Conservation (phyloP, 1,284 basidiomycete genomes). For the Ceratobasidium sp. region DNA sequence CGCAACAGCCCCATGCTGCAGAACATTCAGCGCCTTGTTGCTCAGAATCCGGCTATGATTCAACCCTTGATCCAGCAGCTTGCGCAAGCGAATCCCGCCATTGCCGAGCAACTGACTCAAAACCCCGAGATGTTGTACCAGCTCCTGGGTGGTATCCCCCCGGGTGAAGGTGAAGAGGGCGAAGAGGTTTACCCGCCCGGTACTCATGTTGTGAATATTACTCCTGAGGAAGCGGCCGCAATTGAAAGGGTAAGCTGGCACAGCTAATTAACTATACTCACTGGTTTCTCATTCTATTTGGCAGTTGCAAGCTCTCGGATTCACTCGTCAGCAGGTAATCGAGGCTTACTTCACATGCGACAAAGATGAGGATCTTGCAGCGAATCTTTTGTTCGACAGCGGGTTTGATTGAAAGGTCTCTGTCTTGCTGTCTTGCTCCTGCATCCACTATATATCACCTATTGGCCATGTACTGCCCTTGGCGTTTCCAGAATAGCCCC, state of each 20-base stretch:
- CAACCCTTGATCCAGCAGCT: conserved; percentile 89
- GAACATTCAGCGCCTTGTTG: conserved; percentile 77
- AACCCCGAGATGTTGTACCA: conserved; percentile 80
- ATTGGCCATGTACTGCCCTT: conserved; percentile 14
- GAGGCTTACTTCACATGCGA: conserved; percentile 94
- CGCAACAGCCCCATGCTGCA: conserved; percentile 73
- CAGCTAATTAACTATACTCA: conserved; percentile 10
- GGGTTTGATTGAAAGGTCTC: conserved; percentile 64
- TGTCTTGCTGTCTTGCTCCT: neutral
- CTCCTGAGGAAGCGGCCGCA: conserved; percentile 85
- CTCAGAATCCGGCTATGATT: conserved; percentile 80
- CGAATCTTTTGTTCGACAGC: conserved; percentile 89
- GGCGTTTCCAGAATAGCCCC: neutral
- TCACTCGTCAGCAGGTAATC: conserved; percentile 79
- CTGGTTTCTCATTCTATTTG: too few species aligned
- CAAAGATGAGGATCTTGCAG: conserved; percentile 94
- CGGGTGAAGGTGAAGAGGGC: conserved; percentile 60
- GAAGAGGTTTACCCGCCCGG: conserved; percentile 66
- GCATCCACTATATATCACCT: conserved; percentile 21
- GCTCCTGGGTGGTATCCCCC: conserved; percentile 66
- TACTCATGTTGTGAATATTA: conserved; percentile 80
- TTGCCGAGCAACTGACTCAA: conserved; percentile 74
- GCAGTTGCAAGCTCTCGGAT: conserved; percentile 88
- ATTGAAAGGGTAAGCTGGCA: conserved; percentile 79
- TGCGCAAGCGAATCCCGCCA: conserved; percentile 75